Evolutionary conservation across 805 yeast genomes (phyloP), one percentile per base, ranked within the genome.

Genomic region (Candida tallmaniae): DNA sequence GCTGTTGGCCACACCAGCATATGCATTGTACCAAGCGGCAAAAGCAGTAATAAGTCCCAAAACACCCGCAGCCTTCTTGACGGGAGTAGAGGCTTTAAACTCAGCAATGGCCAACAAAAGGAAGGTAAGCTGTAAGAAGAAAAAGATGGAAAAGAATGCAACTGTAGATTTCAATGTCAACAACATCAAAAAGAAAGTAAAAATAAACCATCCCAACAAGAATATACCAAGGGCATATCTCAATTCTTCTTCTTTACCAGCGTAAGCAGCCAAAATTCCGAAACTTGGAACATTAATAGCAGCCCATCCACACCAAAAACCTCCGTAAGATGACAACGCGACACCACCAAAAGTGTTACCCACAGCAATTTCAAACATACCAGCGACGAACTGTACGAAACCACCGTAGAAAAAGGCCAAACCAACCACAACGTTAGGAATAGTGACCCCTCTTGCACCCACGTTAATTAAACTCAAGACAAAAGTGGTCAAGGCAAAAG

Each of bases 341-440:
- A 82, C 70, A 46, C 80, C 84, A 59, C 86, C 86, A 61, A 80
- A 82, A 15, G 87, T 80, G 58, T 80, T 81, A 47, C 83, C 88
- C 26, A 76, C 67, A n/a, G 80, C 77, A 58, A 81, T 70, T 57
- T 83, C 86, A 73, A 83, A 76, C 68, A 82, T 68, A 37, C 88
- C 89, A 5, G 89, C 85, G 40, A 80, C 60, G 37, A 79, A 60
- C 58, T 81, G 88, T 38, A 82, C 72, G 15, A 76, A 65, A 24
- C 89, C 90, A 38, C 88, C 90, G 52, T 80, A 80, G 55, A 82
- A 80, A 48, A 76, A 65, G 13, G 84, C 83, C 42, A 73, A 62
- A 28, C 84, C 81, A 35, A 81, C 77, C 25, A 81, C 78, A 33
- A 82, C 60, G 40, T 76, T 74, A 23, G 76, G 73, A 28, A 74